Evolutionary conservation across 2,329 filamentous ascomycete genomes (phyloP), one percentile per base, ranked within the genome.

Genomic region (Alternaria ethzedia): DNA sequence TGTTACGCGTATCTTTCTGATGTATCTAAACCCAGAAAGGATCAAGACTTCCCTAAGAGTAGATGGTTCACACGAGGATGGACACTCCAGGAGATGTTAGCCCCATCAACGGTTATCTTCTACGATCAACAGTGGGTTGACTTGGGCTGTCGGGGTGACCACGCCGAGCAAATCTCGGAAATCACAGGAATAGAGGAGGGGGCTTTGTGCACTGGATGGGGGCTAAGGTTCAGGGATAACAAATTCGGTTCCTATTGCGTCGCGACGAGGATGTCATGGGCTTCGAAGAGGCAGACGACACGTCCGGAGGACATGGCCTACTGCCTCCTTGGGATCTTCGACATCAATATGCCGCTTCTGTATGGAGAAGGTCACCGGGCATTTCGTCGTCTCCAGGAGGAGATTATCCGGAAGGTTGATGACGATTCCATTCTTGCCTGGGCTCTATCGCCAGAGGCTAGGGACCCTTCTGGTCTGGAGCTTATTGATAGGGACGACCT

Each of bases 321-420:
- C 50, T 77, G 62, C 21, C 66, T 79, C 3, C 58, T 79, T 3
- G 77, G 77, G 1, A 63, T 78, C 2, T 76, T 78, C 55, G 62
- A 63, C 36, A 65, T 78, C 7, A 70, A 70, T 25, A 75, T 79
- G 69, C 68, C 74, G 4, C 57, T 76, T 10, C 54, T 76, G 1
- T 79, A 79, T 57, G 77, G 77, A 7, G 77, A 77, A 66, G 75
- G 75, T 4, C 9, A 62, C 8, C 59, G 63, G 20, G 71, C 73
- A 2, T 76, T 75, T 57, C 17, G 10, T 2, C 54, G 73, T 10
- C 62, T 76, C 4, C 67, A 72, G 43, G 61, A 71, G 55, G 73
- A 73, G 43, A 74, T 75, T 13, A 61, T 70, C 15, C 64, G 44
- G 28, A 54, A n/a, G 4, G 26, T n/a, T 3, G 30, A 61, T 7